phyloP scores from a whole-genome alignment of 2,329 filamentous ascomycete genomes.

The Ceratocystis colombiana region DNA sequence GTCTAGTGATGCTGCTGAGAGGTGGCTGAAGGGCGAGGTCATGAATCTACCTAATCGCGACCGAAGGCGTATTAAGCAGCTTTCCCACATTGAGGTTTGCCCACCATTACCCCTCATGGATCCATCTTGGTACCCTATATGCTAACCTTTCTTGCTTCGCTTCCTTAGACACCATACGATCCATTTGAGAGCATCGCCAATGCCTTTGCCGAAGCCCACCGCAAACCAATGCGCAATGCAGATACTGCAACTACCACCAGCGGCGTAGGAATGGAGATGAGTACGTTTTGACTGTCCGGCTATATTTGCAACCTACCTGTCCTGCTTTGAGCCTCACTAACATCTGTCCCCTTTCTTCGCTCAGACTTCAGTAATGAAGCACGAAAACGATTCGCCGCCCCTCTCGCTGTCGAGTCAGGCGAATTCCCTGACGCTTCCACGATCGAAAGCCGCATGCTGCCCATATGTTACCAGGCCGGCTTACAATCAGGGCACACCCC shows the following conservation, averaged over 20 bases:
- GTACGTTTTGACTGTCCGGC: slow-evolving; percentile 39
- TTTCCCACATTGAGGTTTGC: slow-evolving; percentile 51
- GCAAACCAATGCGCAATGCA: slow-evolving; percentile 39
- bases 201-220: slow-evolving; percentile 44
- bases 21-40: slow-evolving; percentile 56
- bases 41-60: slow-evolving; percentile 61
- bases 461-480: slow-evolving; percentile 57
- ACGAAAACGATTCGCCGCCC: slow-evolving; percentile 53
- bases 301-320: too few relatives aligned
- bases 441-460: slow-evolving; percentile 56
- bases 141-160: slow-evolving; percentile 5
- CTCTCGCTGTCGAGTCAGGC: slow-evolving; percentile 56
- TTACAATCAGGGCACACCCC: slow-evolving; percentile 48
- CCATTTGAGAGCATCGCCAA: slow-evolving; percentile 45
- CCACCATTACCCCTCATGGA: background rate
- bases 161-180: slow-evolving; percentile 36
- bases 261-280: slow-evolving; percentile 64
- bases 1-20: slow-evolving; percentile 55
- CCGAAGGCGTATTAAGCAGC: slow-evolving; percentile 55
- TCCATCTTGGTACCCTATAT: slow-evolving; percentile 12
- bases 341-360: background rate
- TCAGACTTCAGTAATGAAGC: slow-evolving; percentile 58
- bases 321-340: background rate
- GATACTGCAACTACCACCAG: slow-evolving; percentile 54
- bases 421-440: slow-evolving; percentile 57